Evolutionary conservation across 176 grass and related monocot genomes (phyloP).

Genomic region (Pontederia paniculata): DNA sequence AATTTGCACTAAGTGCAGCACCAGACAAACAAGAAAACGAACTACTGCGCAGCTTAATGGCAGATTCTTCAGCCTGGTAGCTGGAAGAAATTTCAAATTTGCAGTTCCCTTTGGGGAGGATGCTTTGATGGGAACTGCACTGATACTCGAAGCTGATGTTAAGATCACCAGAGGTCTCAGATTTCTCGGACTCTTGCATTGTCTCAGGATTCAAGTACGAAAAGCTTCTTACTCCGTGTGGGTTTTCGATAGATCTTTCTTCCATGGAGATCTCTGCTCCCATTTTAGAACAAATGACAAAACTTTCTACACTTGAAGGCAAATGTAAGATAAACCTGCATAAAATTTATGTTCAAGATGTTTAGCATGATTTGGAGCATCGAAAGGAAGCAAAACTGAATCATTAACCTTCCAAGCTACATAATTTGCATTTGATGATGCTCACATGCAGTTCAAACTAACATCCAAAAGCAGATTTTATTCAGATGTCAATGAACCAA

Average conservation of each 20-base stretch:
- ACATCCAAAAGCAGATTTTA: no score
- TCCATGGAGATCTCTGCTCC: conserved; percentile 40
- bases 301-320: conserved; percentile 10
- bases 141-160: conserved; percentile 26
- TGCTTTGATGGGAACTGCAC: conserved; percentile 12
- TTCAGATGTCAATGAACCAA: no score
- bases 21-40: conserved; percentile 90
- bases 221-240: background rate
- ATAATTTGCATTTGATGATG: no score
- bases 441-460: no score
- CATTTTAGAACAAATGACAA: conserved; percentile 8
- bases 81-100: conserved; percentile 30
- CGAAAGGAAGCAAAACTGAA: background rate
- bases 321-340: conserved; percentile 6
- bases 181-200: conserved; percentile 7
- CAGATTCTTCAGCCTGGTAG: conserved; percentile 36
- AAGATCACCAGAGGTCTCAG: conserved; percentile 9
- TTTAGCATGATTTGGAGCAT: background rate
- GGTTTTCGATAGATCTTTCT: conserved; percentile 14
- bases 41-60: conserved; percentile 33
- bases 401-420: background rate
- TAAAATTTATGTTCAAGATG: background rate
- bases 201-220: background rate
- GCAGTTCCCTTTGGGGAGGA: conserved; percentile 31
- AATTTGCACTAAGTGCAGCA: conserved; percentile 94